Percentiles rank a stretch among this genome's conserved stretches.
phyloP scores from a whole-genome alignment of 768 basidiomycete species.

The Neoboletus subvelutipes region DNA sequence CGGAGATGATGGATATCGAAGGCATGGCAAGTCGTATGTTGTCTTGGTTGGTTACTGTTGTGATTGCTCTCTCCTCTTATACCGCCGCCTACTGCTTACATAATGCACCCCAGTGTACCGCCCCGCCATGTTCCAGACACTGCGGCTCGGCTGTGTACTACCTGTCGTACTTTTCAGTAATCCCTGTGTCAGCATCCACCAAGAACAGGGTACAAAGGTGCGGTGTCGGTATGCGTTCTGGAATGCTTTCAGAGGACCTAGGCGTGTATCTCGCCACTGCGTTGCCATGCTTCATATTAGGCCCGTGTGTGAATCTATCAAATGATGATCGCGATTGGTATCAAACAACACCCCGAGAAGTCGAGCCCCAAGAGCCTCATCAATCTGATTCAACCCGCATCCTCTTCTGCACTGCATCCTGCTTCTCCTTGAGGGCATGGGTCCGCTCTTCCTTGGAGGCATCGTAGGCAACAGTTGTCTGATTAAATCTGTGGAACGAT shows the following conservation, averaged over 20 bases:
- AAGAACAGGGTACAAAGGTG: conserved; percentile 1
- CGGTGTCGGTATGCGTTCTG: conserved; percentile 13
- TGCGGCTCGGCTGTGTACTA: conserved; percentile 23
- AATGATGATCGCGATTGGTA: conserved; percentile 8
- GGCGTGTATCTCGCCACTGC: neutral
- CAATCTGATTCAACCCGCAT: conserved; percentile 42
- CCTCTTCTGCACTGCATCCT: conserved; percentile 63
- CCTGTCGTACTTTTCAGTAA: conserved; percentile 4
- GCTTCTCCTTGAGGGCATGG: conserved; percentile 67
- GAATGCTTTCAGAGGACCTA: conserved; percentile 12
- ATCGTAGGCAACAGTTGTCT: conserved; percentile 74
- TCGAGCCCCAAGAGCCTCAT: neutral
- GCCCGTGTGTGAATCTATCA: neutral
- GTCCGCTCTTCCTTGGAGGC: conserved; percentile 86
- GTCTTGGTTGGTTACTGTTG: conserved; percentile 2
- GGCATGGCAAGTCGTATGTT: conserved; percentile 16
- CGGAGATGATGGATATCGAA: conserved; percentile 31
- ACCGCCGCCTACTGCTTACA: conserved; percentile 10
- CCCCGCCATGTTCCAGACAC: neutral
- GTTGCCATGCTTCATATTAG: conserved; percentile 14
- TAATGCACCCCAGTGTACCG: conserved; percentile 15
- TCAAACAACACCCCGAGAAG: neutral
- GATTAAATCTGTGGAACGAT: conserved; percentile 67
- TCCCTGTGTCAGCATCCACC: conserved; percentile 11
- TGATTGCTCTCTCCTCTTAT: conserved; percentile 14